Conservation (phyloP, 768 basidiomycete genomes). For the Rhizopogon vulgaris region DNA sequence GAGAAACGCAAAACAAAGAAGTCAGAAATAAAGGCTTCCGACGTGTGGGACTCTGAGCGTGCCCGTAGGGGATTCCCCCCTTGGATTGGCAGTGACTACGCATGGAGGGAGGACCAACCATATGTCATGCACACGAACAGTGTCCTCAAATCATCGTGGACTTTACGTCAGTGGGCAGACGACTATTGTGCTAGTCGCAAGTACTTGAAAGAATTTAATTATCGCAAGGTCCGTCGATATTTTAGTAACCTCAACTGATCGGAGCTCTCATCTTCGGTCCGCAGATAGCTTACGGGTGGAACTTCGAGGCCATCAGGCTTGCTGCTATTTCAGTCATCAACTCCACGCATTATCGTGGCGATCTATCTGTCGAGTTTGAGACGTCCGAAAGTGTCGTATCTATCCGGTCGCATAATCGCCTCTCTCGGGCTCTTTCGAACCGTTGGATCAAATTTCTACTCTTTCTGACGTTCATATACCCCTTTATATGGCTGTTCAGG, state of each 20-base stretch:
- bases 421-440: slow-evolving; percentile 65
- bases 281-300: slow-evolving; percentile 57
- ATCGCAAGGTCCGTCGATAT: slow-evolving; percentile 47
- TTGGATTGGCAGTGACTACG: slow-evolving; percentile 33
- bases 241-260: not conserved
- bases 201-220: slow-evolving; percentile 71
- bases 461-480: slow-evolving; percentile 66
- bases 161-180: slow-evolving; percentile 75
- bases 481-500: slow-evolving; percentile 77
- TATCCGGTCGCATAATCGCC: slow-evolving; percentile 58
- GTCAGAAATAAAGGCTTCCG: slow-evolving; percentile 36
- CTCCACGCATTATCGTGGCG: slow-evolving; percentile 34
- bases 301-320: slow-evolving; percentile 33
- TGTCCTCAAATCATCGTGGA: slow-evolving; percentile 48
- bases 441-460: slow-evolving; percentile 66
- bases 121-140: slow-evolving; percentile 14
- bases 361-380: slow-evolving; percentile 42
- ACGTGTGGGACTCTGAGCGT: slow-evolving; percentile 41
- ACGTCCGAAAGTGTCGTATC: slow-evolving; percentile 43
- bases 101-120: slow-evolving; percentile 27
- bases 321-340: slow-evolving; percentile 33
- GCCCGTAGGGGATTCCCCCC: slow-evolving; percentile 45
- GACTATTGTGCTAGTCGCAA: slow-evolving; percentile 71
- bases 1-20: slow-evolving; percentile 34
- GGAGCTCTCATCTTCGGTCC: slow-evolving; percentile 19